phyloP scores from a whole-genome alignment of 2,329 filamentous ascomycete species.

The Claviceps sorghi region DNA sequence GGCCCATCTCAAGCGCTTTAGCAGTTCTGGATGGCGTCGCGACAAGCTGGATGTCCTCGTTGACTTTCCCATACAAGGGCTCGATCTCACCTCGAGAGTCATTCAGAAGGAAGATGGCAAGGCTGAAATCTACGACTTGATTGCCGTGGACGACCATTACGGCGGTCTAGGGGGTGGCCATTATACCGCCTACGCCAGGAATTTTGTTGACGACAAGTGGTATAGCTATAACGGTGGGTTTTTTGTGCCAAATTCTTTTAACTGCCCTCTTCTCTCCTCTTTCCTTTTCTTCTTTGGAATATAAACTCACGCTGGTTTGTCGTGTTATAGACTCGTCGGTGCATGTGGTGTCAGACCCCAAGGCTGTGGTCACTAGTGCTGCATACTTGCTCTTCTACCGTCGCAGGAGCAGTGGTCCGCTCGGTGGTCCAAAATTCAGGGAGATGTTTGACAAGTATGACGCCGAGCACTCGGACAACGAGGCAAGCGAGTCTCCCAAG shows the following conservation, averaged over 20 bases:
- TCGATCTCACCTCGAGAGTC: slow-evolving; percentile 70
- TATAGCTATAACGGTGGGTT: slow-evolving; percentile 88
- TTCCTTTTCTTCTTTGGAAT: not conserved
- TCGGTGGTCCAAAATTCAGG: slow-evolving; percentile 66
- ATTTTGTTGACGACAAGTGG: slow-evolving; percentile 80
- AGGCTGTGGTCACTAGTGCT: slow-evolving; percentile 53
- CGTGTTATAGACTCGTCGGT: slow-evolving; percentile 54
- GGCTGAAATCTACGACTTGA: slow-evolving; percentile 75
- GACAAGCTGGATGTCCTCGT: slow-evolving; percentile 88
- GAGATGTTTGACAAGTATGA: slow-evolving; percentile 52
- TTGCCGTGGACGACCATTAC: slow-evolving; percentile 92
- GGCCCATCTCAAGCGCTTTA: slow-evolving; percentile 91
- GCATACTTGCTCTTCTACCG: slow-evolving; percentile 96
- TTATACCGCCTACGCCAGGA: slow-evolving; percentile 89
- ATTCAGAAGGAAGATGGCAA: slow-evolving; percentile 70
- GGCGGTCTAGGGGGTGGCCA: slow-evolving; percentile 88
- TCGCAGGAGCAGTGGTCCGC: slow-evolving; percentile 57
- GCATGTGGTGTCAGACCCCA: slow-evolving; percentile 42
- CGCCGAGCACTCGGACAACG: slow-evolving; percentile 30
- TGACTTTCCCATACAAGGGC: slow-evolving; percentile 76
- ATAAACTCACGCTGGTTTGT: not conserved
- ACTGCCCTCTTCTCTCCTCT: too few relatives aligned
- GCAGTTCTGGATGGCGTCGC: slow-evolving; percentile 62
- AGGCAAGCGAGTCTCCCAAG: slow-evolving; percentile 52
- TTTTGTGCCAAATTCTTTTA: slow-evolving; percentile 4